Percentiles rank a stretch among this genome's conserved stretches.
Conservation (phyloP, 495 filamentous ascomycete genomes). For the Penicillium arizonense region DNA sequence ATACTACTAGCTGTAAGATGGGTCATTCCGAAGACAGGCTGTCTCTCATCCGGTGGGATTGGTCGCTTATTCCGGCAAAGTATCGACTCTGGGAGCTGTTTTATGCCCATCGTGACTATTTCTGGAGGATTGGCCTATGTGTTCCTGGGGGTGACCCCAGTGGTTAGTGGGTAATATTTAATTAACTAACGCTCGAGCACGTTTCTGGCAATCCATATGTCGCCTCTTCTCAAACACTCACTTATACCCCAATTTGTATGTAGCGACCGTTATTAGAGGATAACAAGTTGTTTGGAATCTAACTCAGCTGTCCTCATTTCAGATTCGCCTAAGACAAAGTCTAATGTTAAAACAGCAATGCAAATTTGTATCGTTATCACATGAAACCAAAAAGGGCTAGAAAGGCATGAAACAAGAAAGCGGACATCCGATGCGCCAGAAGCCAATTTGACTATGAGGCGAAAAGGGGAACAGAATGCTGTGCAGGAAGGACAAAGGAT, state of each 20-base stretch:
- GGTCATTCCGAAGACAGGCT: slow-evolving; percentile 17
- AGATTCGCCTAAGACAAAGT: background rate
- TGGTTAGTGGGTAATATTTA: slow-evolving; percentile 2
- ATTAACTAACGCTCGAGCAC: background rate
- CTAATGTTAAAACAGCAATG: background rate
- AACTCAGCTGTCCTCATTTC: background rate
- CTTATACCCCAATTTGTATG: background rate
- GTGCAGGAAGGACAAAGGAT: background rate
- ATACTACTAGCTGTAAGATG: slow-evolving; percentile 2
- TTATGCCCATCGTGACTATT: slow-evolving; percentile 94
- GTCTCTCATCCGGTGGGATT: slow-evolving; percentile 21
- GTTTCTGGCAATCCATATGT: background rate
- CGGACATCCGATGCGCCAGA: background rate
- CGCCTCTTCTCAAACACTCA: no score
- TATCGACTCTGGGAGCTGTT: slow-evolving; percentile 87
- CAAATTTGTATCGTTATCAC: background rate
- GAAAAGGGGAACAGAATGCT: background rate
- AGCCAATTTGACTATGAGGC: background rate
- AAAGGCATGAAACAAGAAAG: background rate
- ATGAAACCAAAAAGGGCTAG: background rate
- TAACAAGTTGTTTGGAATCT: no score
- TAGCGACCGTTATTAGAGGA: background rate
- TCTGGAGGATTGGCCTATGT: slow-evolving; percentile 89
- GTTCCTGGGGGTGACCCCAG: slow-evolving; percentile 76
- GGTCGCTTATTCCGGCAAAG: slow-evolving; percentile 54